Evolutionary conservation across 2,329 filamentous ascomycete species (phyloP), one percentile per base, ranked within the genome.

Genomic region (Phialophora tarda): DNA sequence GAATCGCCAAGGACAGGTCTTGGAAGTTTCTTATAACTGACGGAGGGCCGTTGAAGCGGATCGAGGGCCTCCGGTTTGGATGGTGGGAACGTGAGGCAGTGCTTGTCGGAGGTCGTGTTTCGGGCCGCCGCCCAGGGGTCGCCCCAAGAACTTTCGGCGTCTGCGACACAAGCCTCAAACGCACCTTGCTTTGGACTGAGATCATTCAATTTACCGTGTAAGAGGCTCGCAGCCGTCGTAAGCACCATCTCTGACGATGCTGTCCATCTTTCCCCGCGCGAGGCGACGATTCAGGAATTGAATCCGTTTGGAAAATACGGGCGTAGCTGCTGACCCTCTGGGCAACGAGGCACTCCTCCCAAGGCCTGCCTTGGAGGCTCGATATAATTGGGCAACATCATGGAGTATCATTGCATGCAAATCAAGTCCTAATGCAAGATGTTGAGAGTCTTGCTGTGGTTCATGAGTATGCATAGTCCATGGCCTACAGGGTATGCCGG

Each of bases 21-120:
- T 69, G 67, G 64, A 63, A 65, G 41, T 64, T 60, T 62, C 62
- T 66, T 69, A 69, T 69, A 66, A 64, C 38, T 48, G 34, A 56
- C 23, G 51, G 21, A 17, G 23, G 48, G 34, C 53, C 51, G 53
- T 57, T 58, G 55, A 61, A 53, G 63, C 63, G 65, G 68, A 64
- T 66, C 56, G 44, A 41, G 63, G 59, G 28, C 21, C 28, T 34
- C 65, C 65, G 63, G 60, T 51, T 34, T 50, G 51, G 17, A 21
- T 53, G 65, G 65, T 68, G 66, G 63, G 65, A 67, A 65, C 50
- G 23, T 67, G 67, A 69, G 51, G 67, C 67, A 58, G 26, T 63
- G 54, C 14, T 8, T 69, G 67, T 71, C 66, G 44, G 64, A 63
- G 55, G 41, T 62, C 26, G 55, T 44, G 68, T 70, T 70, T 70